Evolutionary conservation across 805 yeast genomes (phyloP), one percentile per base, ranked within the genome.

Genomic region (Candida sphagnicola): DNA sequence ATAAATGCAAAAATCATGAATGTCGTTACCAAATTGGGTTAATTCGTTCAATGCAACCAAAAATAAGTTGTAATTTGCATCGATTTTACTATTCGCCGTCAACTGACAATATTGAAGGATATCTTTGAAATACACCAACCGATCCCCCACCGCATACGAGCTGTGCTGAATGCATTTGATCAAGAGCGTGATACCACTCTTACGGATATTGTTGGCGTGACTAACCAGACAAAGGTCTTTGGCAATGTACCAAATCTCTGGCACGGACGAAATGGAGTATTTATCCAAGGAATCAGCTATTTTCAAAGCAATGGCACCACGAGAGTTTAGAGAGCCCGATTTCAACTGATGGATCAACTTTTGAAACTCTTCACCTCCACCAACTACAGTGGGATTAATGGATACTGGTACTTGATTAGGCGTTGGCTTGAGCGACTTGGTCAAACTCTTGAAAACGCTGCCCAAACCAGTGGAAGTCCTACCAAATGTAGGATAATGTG

Each of bases 201-300:
- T 59, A 41, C 74, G 45, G 13, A 33, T 28, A 33, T 21, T 19
- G 5, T 17, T n/a, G 5, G 35, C 28, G 15, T 33, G 35, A 14
- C n/a, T 6, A 13, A 57, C 51, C 15, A 49, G 39, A 36, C 85
- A 67, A 54, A 82, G 58, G 36, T 72, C 76, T 42, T 75, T 64
- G 0, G 83, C 81, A 37, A 79, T 61, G 54, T 81, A 78, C 96
- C 96, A 87, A 1, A 86, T 68, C 44, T 84, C 89, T 0, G 86
- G 80, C 3, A 85, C 69, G 2, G 83, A 74, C 0, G 81, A 68
- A 2, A 79, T 70, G 3, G 80, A 65, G 35, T 70, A 71, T 34
- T 70, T 74, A 16, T 71, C 71, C 2, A 86, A 57, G 3, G 77
- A 65, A 2, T 69, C 69, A 5, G 74, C 61, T 30, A 87, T 57